These are phyloP conservation scores for Capillidium heterosporum DNA, from an alignment of 371 early-diverging fungal species.

Conservation along the genomic window DNA sequence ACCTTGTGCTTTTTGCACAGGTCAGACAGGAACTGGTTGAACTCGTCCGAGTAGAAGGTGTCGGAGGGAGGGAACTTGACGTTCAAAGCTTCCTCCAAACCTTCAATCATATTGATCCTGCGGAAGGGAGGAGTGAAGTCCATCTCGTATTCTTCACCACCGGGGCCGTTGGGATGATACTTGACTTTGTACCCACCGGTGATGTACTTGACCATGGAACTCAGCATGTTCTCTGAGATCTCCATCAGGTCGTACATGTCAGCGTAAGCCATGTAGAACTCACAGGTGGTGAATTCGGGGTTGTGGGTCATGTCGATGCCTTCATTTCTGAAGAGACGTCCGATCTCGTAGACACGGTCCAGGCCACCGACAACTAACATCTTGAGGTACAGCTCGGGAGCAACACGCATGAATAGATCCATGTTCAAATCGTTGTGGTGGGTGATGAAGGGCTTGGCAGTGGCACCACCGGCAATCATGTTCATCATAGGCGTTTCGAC, in stretches of 20 bases:
- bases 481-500: constrained; percentile 99
- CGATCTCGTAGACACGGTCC: constrained; percentile 99
- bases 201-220: constrained; percentile 74
- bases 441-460: constrained; percentile 99
- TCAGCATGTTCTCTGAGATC: constrained; percentile 85
- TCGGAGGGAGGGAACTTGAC: constrained; percentile 64
- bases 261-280: constrained; percentile 99
- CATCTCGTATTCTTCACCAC: constrained; percentile 57
- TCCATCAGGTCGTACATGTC: constrained; percentile 94
- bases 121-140: constrained; percentile 97
- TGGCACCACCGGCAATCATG: constrained; percentile 98
- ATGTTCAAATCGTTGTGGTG: constrained; percentile 98
- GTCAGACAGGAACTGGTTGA: constrained; percentile 74
- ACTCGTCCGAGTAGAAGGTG: constrained; percentile 24
- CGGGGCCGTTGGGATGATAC: constrained; percentile 44
- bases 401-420: constrained; percentile 97
- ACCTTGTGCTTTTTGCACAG: constrained; percentile 85
- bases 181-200: constrained; percentile 50
- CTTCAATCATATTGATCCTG: constrained; percentile 85
- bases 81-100: constrained; percentile 77
- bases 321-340: constrained; percentile 99
- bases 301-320: constrained; percentile 99
- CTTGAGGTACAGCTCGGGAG: constrained; percentile 98
- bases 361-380: constrained; percentile 95
- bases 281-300: constrained; percentile 99